Base-by-base conservation (phyloP, 805 yeast species). In the Priceomyces fermenticarens region DNA sequence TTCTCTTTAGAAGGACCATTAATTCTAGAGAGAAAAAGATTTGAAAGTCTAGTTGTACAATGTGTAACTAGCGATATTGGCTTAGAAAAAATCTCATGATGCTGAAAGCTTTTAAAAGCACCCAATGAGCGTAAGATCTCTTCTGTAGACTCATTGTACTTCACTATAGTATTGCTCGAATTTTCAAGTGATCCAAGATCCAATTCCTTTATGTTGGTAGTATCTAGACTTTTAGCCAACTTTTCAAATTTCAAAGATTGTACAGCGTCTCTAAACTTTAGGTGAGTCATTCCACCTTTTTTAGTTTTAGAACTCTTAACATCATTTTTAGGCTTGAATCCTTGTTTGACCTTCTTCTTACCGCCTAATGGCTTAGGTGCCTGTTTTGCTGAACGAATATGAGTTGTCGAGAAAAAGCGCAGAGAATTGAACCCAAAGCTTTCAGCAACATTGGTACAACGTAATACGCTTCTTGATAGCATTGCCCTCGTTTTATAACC, bases 31-130 rank as follows among this genome's bases (percentile, higher is more conserved):
- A 80, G 53, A 35, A 80, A 60, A 1, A 64, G 54, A 16, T 64
- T 49, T 10, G 79, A 48, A 15, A 70, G 53, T 13, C 54, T 43
- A 4, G 72, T 60, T 31, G 85, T 75, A 36, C 69, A 70, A 27
- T 70, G 57, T 49, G 85, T 77, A 2, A 81, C 67, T 44, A 87
- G 56, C 1, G 88, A 67, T 2, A 83, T 58, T 17, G 89, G 90
- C 30, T 67, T 68, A 28, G 67, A 57, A 58, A 80, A 84, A 32
- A 84, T 54, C 58, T 87, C 95, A 49, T 78, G 75, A 57, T 72
- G 78, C 61, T 88, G 95, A 48, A 70, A 72, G 45, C 80, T 80
- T 51, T 79, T 77, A 63, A 85, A 85, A 0, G 84, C 64, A 15
- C 89, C 90, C 41, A 82, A 60, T 32, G 70, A 67, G 27, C 65